A percentile compares a stretch with the other conserved stretches of the same genome.
Evolutionary conservation across 2,329 filamentous ascomycete genomes (phyloP).

Genomic region (Alternaria alternata): DNA sequence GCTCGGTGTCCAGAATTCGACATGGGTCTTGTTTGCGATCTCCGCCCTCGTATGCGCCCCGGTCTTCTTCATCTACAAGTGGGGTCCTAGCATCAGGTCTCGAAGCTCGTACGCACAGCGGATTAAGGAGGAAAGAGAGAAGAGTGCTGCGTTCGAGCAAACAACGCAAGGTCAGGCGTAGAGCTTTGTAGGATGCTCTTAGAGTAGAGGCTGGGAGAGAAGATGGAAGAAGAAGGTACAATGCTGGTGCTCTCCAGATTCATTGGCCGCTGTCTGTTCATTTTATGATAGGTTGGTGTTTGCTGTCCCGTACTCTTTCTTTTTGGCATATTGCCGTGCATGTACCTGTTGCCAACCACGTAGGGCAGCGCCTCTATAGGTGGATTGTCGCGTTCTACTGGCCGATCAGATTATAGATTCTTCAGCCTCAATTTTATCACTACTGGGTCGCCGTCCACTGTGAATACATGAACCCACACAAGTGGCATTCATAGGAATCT

Average conservation of each 20-base stretch:
- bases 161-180: constrained; percentile 5
- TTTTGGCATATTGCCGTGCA: not conserved
- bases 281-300: not conserved
- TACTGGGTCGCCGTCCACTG: not conserved
- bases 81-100: constrained; percentile 61
- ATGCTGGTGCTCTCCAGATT: not conserved
- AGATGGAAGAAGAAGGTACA: not conserved
- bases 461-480: not conserved
- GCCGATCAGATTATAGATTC: not conserved
- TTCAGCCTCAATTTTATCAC: not conserved
- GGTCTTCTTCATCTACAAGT: constrained; percentile 65
- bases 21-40: constrained; percentile 58
- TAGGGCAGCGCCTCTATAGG: not conserved
- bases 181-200: not conserved
- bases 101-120: constrained; percentile 38
- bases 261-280: not conserved
- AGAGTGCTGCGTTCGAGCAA: constrained; percentile 14
- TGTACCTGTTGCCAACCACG: not conserved
- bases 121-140: constrained; percentile 32
- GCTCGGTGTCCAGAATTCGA: constrained; percentile 34
- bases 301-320: not conserved
- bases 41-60: constrained; percentile 60
- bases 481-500: not conserved
- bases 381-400: not conserved
- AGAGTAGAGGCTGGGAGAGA: not conserved